Evolutionary conservation across 768 basidiomycete genomes (phyloP).

Genomic region (Serendipita sp.): DNA sequence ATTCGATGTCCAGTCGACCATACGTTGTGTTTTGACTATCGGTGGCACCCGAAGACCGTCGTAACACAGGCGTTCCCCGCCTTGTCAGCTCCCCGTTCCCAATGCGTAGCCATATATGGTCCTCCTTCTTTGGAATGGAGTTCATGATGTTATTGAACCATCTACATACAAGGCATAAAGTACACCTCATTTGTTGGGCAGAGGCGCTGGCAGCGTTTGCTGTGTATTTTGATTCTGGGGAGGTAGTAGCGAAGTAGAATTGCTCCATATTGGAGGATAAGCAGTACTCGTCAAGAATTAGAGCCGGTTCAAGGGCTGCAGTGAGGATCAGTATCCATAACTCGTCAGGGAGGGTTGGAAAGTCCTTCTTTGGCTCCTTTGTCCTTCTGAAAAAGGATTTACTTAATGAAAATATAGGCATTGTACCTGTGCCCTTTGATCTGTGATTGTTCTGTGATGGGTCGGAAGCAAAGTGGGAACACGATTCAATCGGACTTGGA

Average conservation of each 20-base stretch:
- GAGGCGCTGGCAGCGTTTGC: background rate
- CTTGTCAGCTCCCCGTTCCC: background rate
- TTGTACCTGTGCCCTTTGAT: too few species aligned
- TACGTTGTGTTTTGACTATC: background rate
- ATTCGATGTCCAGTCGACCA: background rate
- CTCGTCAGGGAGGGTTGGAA: background rate
- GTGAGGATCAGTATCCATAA: background rate
- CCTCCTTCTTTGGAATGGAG: background rate
- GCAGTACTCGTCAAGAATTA: background rate
- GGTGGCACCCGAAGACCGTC: background rate
- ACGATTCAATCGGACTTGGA: too few species aligned
- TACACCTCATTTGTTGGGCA: background rate
- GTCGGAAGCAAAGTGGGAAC: too few species aligned
- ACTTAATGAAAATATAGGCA: too few species aligned
- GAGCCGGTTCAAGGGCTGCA: background rate
- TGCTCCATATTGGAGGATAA: background rate
- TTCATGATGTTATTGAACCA: background rate
- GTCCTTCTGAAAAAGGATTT: too few species aligned
- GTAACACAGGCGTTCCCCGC: background rate
- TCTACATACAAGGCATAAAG: background rate
- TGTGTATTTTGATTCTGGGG: background rate
- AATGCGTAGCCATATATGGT: background rate
- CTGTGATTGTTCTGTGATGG: too few species aligned
- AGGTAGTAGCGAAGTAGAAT: background rate
- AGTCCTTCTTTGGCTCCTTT: background rate